Base-by-base conservation (phyloP, 2,329 filamentous ascomycete genomes). In the Paramyrothecium roridum region DNA sequence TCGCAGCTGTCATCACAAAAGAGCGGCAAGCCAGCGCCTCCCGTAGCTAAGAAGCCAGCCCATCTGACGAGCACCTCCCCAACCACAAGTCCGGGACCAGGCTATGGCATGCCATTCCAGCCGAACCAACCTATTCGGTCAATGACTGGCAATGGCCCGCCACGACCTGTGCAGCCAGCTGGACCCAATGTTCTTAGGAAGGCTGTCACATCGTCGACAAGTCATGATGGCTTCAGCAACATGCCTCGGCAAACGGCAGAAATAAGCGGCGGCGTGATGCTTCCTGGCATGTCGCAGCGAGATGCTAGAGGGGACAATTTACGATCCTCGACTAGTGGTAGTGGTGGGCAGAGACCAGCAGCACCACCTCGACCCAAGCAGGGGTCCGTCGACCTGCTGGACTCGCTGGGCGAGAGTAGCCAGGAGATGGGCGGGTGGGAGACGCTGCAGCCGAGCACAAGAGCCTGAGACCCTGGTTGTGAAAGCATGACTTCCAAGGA, bases 21-120 rank as follows among this genome's bases (percentile, higher is more conserved):
- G 33, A 61, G 65, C 23, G 61, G 67, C 16, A 80, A 79, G 58
- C 65, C 71, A 11, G 71, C 80, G n/a, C 84, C 82, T 6, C 81
- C 80, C 1, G 76, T 89, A 51, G 86, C 85, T 21, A 82, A 77
- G 67, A 89, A 89, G 63, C 86, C 86, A 1, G 76, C 80, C 2
- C 81, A 85, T 59, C 74, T 85, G 4, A 62, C 72, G 17, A 64
- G 67, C 8, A 61, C 62, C 45, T 67, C 68, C 3, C 67, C 65
- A 2, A 54, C 53, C 19, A 56, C 62, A 23, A 67, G 63, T 50
- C 61, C 65, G n/a, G 56, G 50, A 10, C 48, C 57, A 12, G 62
- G 62, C 21, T 45, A 22, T 33, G 19, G 48, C 26, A 30, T 10
- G 26, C 26, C 26, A 30, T 20, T 40, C 46, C 21, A 56, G 13